These are phyloP conservation scores for Ceratobasidium theobromae DNA, from an alignment of 1,284 basidiomycete species.

Conservation along the genomic window DNA sequence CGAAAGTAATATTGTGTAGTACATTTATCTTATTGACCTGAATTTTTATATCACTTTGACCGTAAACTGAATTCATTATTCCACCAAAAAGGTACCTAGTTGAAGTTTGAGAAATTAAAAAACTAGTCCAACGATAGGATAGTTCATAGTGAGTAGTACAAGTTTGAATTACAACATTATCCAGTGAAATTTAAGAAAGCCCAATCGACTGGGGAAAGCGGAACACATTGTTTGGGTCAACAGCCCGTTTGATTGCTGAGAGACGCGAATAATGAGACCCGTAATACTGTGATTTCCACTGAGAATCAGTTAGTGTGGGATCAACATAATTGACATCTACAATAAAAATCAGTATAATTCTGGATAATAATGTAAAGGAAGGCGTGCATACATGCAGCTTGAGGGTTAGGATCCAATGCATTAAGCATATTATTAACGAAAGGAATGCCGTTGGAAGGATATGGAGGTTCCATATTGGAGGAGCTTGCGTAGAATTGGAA, in stretches of 20 bases:
- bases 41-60: not conserved
- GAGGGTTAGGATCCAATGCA: constrained; percentile 27
- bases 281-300: constrained; percentile 35
- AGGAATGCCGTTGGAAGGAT: constrained; percentile 39
- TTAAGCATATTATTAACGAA: constrained; percentile 39
- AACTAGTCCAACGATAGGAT: no score
- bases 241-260: constrained; percentile 31
- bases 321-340: constrained; percentile 37
- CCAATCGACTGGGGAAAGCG: constrained; percentile 36
- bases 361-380: not conserved
- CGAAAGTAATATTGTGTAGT: not conserved
- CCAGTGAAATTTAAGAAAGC: not conserved
- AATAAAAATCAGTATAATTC: not conserved
- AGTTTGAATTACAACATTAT: not conserved
- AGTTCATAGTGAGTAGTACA: not conserved
- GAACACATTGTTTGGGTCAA: constrained; percentile 36
- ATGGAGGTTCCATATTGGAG: constrained; percentile 39
- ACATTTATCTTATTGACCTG: not conserved
- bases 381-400: constrained; percentile 34
- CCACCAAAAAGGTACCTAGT: not conserved
- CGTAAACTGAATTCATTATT: not conserved
- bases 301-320: constrained; percentile 32
- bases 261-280: constrained; percentile 34
- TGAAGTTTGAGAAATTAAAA: no score
- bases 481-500: constrained; percentile 42